Conservation (phyloP, 306 rosid species). For the Cucumis cinereus region DNA sequence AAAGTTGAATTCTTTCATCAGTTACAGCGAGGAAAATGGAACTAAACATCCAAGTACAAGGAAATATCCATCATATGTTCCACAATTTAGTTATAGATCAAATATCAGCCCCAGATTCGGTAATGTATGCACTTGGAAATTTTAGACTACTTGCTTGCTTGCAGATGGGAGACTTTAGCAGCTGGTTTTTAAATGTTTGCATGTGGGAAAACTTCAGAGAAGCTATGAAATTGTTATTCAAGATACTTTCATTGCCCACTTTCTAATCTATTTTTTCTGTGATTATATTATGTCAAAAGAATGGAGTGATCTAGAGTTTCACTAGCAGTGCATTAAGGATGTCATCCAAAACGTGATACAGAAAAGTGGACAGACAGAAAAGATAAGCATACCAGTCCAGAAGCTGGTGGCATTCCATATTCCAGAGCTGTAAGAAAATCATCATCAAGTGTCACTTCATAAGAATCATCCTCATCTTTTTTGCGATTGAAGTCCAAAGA, state of each 20-base stretch:
- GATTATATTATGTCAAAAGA: background rate
- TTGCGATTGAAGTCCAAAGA: conserved; percentile 19
- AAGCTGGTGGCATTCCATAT: conserved; percentile 98
- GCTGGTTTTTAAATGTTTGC: background rate
- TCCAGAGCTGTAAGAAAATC: conserved; percentile 93
- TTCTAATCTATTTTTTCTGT: background rate
- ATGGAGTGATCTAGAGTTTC: background rate
- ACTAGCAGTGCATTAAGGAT: background rate
- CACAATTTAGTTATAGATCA: background rate
- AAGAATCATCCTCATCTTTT: conserved; percentile 45
- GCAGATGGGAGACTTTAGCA: background rate
- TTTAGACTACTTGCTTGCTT: background rate
- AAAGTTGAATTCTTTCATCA: background rate
- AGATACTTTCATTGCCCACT: background rate
- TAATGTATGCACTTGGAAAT: background rate
- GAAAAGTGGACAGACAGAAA: background rate
- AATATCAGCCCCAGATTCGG: background rate
- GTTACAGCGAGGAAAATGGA: background rate
- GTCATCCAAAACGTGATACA: background rate
- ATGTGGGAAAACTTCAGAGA: background rate
- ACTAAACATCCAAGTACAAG: background rate
- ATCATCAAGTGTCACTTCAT: conserved; percentile 85
- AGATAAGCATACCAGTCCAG: conserved; percentile 69
- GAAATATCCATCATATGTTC: background rate
- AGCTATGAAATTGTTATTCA: background rate